Percentiles rank a stretch among this genome's conserved stretches.
phyloP scores from a whole-genome alignment of 495 filamentous ascomycete genomes.

The Chaetomium cochliodes region DNA sequence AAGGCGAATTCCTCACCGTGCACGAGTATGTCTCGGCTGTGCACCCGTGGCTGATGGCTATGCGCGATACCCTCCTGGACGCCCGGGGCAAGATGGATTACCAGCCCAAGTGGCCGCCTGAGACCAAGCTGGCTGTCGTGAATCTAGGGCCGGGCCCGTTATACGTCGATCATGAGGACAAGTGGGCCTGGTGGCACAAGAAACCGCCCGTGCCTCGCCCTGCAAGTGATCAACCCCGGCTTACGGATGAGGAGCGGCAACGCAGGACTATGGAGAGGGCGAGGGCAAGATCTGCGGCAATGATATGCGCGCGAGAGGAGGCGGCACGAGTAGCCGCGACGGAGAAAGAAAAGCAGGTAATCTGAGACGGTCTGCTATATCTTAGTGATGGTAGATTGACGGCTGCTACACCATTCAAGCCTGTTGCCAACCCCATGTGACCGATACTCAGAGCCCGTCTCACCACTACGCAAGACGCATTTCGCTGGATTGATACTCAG shows the following conservation, averaged over 20 bases:
- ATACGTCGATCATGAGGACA: neutral
- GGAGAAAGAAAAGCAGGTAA: slow-evolving; percentile 10
- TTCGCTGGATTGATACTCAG: slow-evolving; percentile 2
- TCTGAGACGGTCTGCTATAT: slow-evolving; percentile 2
- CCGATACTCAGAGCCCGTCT: no score
- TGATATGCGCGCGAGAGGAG: slow-evolving; percentile 11
- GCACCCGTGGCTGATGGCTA: slow-evolving; percentile 12
- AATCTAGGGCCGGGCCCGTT: neutral
- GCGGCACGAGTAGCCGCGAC: slow-evolving; percentile 6
- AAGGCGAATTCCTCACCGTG: slow-evolving; percentile 11
- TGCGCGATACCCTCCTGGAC: slow-evolving; percentile 11
- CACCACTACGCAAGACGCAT: no score
- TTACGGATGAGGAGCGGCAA: neutral
- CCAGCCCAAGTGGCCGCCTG: slow-evolving; percentile 8
- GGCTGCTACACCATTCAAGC: no score
- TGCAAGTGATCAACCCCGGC: neutral
- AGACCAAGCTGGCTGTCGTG: slow-evolving; percentile 10
- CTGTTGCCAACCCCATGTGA: no score
- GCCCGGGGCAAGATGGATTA: neutral
- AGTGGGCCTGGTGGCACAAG: slow-evolving; percentile 4
- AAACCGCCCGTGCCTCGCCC: slow-evolving; percentile 1
- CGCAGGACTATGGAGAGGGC: slow-evolving; percentile 3
- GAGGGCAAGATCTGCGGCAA: slow-evolving; percentile 9
- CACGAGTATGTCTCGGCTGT: slow-evolving; percentile 13
- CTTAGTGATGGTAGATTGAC: no score